These are phyloP conservation scores for Vigna angularis DNA, from an alignment of 306 rosid genomes.

Conservation along the genomic window DNA sequence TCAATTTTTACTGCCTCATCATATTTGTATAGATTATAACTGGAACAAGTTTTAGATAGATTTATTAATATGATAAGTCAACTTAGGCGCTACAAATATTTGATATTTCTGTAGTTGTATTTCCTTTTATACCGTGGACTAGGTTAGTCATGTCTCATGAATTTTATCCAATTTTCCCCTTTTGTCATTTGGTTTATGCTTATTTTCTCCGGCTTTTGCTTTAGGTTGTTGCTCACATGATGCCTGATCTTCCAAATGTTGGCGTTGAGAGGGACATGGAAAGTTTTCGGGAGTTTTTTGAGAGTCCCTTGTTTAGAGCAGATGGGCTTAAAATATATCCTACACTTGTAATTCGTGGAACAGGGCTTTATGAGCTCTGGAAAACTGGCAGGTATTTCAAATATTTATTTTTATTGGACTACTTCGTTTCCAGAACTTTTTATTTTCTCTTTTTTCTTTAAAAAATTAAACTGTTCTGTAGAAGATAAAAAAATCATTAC, in stretches of 20 bases:
- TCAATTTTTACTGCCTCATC: slow-evolving; percentile 22
- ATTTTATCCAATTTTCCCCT: slow-evolving; percentile 17
- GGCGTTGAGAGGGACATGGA: slow-evolving; percentile 99
- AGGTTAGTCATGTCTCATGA: slow-evolving; percentile 16
- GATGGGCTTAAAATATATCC: slow-evolving; percentile 99
- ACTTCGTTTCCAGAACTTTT: not conserved
- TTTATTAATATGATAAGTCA: slow-evolving; percentile 5
- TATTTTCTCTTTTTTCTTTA: not conserved
- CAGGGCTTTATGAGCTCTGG: slow-evolving; percentile 99
- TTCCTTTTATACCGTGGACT: not conserved
- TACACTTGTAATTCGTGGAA: slow-evolving; percentile 96
- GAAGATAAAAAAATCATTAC: slow-evolving; percentile 29
- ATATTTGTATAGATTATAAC: slow-evolving; percentile 14
- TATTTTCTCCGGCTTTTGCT: slow-evolving; percentile 30
- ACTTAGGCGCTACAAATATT: not conserved
- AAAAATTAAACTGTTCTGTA: not conserved
- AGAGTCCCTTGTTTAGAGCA: slow-evolving; percentile 90
- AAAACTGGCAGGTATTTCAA: slow-evolving; percentile 88
- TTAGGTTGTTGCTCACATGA: slow-evolving; percentile 99
- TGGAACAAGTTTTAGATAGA: slow-evolving; percentile 16
- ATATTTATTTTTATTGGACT: slow-evolving; percentile 2
- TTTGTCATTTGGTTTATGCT: slow-evolving; percentile 31
- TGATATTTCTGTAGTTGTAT: slow-evolving; percentile 19
- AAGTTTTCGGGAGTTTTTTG: slow-evolving; percentile 94
- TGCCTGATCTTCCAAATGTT: slow-evolving; percentile 99